Base-by-base conservation (phyloP, 306 rosid species). In the Boehmeria nivea region DNA sequence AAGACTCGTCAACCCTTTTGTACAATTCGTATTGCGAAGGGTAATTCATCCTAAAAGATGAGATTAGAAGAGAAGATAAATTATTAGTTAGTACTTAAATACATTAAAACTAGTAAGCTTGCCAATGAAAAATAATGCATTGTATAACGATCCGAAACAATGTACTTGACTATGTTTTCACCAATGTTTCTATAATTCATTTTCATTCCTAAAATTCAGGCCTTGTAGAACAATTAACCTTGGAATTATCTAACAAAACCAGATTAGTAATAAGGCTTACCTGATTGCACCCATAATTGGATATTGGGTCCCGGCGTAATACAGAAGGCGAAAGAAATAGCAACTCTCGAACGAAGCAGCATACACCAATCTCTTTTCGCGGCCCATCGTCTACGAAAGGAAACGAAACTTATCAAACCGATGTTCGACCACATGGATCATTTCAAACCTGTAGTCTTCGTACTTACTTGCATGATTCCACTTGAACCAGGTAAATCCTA, bases 401-500 rank as follows among this genome's bases (percentile, higher is more conserved):
- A 60, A 54, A 54, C 33, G 42, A 2, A 53, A 54, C 22, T 45
- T 39, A 60, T 65, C 69, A 75, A 51, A 43, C 15, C 66, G 61
- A 46, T 61, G n/a, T n/a, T n/a, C n/a, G n/a, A 34, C 25, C 39
- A 27, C 34, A n/a, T 9, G 34, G 48, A 22, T 59, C 55, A 60
- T 64, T 37, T 70, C 38, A 42, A 64, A 80, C 58, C 31, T n/a
- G 12, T 45, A 53, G 70, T 53, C 50, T 12, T 40, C 64, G 42
- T 62, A 78, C 93, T 83, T 66, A 83, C 86, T 82, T 91, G 98
- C 98, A 91, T 91, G 13, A 91, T 76, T 55, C 98, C 96, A 64
- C 96, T 91, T 15, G 98, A 91, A 67, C 74, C 93, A 8, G 98
- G 98, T 68, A 91, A 77, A 60, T 87, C 98, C 98, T 91, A n/a